Base-by-base conservation (phyloP, 2,329 filamentous ascomycete genomes). In the Trichothecium roseum region DNA sequence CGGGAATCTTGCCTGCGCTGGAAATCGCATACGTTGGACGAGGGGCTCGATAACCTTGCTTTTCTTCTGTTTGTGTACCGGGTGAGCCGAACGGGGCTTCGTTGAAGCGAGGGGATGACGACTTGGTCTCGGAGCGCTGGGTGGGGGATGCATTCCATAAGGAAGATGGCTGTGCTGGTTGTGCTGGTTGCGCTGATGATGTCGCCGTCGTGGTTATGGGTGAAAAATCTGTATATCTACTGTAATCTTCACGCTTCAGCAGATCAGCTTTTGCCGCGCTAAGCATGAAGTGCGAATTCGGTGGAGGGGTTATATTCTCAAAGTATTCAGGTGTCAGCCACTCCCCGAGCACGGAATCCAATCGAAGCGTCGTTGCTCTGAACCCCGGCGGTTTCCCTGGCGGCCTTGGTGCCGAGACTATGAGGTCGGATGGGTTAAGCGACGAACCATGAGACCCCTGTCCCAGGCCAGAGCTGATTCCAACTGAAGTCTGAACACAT, bases 281-380 rank as follows among this genome's bases (percentile, higher is more conserved):
- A 3, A 96, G 68, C 85, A 98, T 93, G 60, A 91, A 73, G 4
- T 81, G 74, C 3, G 86, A 89, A 30, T 78, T 76, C 0, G 91
- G 91, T 9, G 91, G 91, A 3, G 87, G 84, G 0, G 84, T 89
- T 44, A 95, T 95, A 35, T 83, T 72, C 42, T 94, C 87, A 50
- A 89, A 98, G 56, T 98, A 98, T 51, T 88, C 81, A 1, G 87
- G 85, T 2, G 83, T 84, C 20, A 96, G 69, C 91, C 91, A 98
- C 66, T 98, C 91, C 33, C 91, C 89, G 0, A 98, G 69, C 52
- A 93, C 95, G 0, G 88, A 82, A 58, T 98, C 91, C 5, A 98
- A 71, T 1, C 91, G 81, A 32, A 98, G 61, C 8, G 78, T 68
- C 3, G 74, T 64, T 43, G 75, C 81, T 38, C 68, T 65, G 40